Evolutionary conservation across 257 asterid genomes (phyloP).

Genomic region (Solanum habrochaites): DNA sequence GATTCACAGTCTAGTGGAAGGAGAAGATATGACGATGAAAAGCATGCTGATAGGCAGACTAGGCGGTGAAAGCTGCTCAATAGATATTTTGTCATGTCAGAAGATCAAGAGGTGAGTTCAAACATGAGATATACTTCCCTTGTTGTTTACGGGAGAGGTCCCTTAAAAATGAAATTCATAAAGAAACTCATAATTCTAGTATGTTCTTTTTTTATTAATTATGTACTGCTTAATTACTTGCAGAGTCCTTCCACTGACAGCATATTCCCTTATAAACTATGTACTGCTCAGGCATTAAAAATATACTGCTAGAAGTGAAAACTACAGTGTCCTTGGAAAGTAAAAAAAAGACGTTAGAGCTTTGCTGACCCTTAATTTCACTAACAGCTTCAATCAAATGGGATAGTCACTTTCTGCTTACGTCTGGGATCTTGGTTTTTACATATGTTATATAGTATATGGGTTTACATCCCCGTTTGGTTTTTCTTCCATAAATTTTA

Average conservation of each 20-base stretch:
- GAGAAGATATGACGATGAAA: conserved; percentile 35
- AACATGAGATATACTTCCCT: background rate
- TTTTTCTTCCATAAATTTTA: background rate
- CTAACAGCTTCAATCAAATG: background rate
- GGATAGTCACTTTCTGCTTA: background rate
- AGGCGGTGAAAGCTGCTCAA: conserved; percentile 16
- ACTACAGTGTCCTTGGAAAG: background rate
- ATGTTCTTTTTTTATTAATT: background rate
- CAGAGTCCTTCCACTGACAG: background rate
- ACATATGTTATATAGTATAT: background rate
- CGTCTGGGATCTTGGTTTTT: background rate
- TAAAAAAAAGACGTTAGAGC: background rate
- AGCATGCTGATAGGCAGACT: conserved; percentile 41
- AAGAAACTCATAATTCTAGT: background rate
- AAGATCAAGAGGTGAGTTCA: background rate
- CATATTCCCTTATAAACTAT: background rate
- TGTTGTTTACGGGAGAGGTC: background rate
- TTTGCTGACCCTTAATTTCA: background rate
- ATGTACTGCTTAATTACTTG: background rate
- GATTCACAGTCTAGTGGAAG: conserved; percentile 41
- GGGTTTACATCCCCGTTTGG: background rate
- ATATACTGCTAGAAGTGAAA: background rate
- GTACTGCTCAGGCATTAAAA: background rate
- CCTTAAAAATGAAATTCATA: background rate
- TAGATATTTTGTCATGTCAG: background rate